phyloP scores from a whole-genome alignment of 2,329 filamentous ascomycete genomes.

The Aspergillus pseudoterreus region DNA sequence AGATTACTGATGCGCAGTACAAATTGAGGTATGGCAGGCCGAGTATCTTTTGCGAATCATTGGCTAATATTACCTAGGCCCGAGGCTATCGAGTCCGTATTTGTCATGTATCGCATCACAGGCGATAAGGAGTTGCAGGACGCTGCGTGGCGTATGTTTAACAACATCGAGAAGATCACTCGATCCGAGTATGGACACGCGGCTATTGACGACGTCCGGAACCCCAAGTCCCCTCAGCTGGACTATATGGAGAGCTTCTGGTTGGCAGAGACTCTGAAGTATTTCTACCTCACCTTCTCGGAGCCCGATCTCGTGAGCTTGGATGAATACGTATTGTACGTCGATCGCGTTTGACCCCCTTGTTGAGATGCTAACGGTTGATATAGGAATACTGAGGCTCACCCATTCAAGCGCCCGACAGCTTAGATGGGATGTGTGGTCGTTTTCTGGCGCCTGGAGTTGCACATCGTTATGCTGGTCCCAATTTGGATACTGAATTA shows the following conservation, averaged over 20 bases:
- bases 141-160: slow-evolving; percentile 50
- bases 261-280: slow-evolving; percentile 45
- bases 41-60: neutral
- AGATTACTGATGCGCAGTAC: slow-evolving; percentile 26
- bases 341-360: slow-evolving; percentile 1
- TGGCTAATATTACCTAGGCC: slow-evolving; percentile 29
- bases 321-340: slow-evolving; percentile 44
- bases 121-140: slow-evolving; percentile 48
- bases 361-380: neutral
- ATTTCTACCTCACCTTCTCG: slow-evolving; percentile 44
- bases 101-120: slow-evolving; percentile 58
- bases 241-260: slow-evolving; percentile 46
- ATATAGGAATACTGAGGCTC: slow-evolving; percentile 38
- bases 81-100: slow-evolving; percentile 61
- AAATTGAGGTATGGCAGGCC: slow-evolving; percentile 24
- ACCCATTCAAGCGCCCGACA: slow-evolving; percentile 32
- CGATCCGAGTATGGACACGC: slow-evolving; percentile 44
- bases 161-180: slow-evolving; percentile 42
- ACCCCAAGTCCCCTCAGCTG: slow-evolving; percentile 21
- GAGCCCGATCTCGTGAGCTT: slow-evolving; percentile 38
- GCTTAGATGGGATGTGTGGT: neutral
- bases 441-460: neutral
- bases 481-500: neutral
- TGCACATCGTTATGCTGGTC: neutral
- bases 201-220: slow-evolving; percentile 41